phyloP scores from a whole-genome alignment of 2,329 filamentous ascomycete genomes.

The Nemania abortiva region DNA sequence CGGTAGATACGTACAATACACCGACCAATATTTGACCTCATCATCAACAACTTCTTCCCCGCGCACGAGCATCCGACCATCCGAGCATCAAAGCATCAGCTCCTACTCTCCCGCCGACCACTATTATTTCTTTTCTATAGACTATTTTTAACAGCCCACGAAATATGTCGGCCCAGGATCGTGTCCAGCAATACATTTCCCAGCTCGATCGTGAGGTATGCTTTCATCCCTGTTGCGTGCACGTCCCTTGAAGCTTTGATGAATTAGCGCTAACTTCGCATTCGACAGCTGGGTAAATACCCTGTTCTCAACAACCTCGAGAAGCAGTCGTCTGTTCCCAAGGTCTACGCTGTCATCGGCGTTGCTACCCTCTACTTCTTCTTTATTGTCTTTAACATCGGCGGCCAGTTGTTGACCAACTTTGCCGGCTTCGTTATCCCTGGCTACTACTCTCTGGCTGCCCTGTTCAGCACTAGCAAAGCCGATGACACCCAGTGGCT shows the following conservation, averaged over 20 bases:
- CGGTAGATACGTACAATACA: conserved; percentile 37
- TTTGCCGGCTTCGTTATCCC: conserved; percentile 85
- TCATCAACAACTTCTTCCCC: conserved; percentile 42
- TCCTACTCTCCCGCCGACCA: conserved; percentile 23
- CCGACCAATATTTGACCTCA: conserved; percentile 42
- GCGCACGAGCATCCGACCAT: conserved; percentile 40
- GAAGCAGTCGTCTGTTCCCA: conserved; percentile 84
- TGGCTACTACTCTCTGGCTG: conserved; percentile 84
- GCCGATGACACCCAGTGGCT: conserved; percentile 85
- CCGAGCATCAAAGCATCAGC: conserved; percentile 35
- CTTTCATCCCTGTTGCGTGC: conserved; percentile 9
- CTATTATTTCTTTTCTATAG: conserved; percentile 30
- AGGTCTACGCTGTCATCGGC: conserved; percentile 85
- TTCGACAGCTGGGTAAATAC: conserved; percentile 84
- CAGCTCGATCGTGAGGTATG: conserved; percentile 86
- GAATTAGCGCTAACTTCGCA: conserved; percentile 39
- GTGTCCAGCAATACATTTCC: conserved; percentile 79
- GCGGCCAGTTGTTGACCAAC: conserved; percentile 88
- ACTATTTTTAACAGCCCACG: conserved; percentile 38
- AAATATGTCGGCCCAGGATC: conserved; percentile 81
- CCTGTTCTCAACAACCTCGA: conserved; percentile 85
- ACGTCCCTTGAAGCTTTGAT: conserved; percentile 35
- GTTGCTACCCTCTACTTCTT: conserved; percentile 85
- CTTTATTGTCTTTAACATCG: conserved; percentile 92
- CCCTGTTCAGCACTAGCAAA: conserved; percentile 78